Conservation (phyloP, 1,139 yeast genomes). For the Scheffersomyces insectosa region DNA sequence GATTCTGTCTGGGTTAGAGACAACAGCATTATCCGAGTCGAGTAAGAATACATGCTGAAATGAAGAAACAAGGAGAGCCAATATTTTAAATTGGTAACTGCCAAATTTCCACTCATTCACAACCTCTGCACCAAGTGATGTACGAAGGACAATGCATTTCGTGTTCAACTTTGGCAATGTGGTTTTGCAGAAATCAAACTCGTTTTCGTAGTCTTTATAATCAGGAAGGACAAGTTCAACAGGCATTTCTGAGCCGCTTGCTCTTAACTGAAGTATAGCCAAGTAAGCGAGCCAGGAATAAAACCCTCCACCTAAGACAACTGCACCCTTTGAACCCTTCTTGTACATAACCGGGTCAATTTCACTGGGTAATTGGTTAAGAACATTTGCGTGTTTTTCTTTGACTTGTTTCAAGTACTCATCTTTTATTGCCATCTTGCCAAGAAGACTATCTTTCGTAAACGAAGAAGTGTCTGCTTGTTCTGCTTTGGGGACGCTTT, state of each 20-base stretch:
- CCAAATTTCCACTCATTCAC: slow-evolving; percentile 1
- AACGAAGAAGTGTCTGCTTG: slow-evolving; percentile 1
- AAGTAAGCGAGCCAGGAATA: slow-evolving; percentile 9
- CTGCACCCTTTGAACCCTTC: slow-evolving; percentile 6
- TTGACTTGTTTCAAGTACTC: slow-evolving; percentile 1
- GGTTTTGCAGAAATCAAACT: slow-evolving; percentile 1
- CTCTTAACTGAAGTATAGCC: slow-evolving; percentile 5
- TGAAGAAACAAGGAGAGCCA: slow-evolving; percentile 16
- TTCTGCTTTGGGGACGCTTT: background rate
- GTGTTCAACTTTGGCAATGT: slow-evolving; percentile 1
- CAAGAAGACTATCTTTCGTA: slow-evolving; percentile 1
- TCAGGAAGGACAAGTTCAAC: slow-evolving; percentile 9
- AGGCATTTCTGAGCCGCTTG: slow-evolving; percentile 8
- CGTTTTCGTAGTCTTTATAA: slow-evolving; percentile 7
- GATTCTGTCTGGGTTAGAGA: slow-evolving; percentile 16
- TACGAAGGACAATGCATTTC: slow-evolving; percentile 4
- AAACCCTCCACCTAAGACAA: slow-evolving; percentile 9
- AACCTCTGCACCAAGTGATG: slow-evolving; percentile 1
- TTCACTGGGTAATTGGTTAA: background rate
- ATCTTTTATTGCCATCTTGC: slow-evolving; percentile 2
- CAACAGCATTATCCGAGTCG: slow-evolving; percentile 17
- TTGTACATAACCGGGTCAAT: slow-evolving; percentile 1
- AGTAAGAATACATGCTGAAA: slow-evolving; percentile 17
- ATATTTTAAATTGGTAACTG: slow-evolving; percentile 15
- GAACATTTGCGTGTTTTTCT: background rate